Evolutionary conservation across 2,329 filamentous ascomycete species (phyloP).

Genomic region (Colletotrichum sp.): DNA sequence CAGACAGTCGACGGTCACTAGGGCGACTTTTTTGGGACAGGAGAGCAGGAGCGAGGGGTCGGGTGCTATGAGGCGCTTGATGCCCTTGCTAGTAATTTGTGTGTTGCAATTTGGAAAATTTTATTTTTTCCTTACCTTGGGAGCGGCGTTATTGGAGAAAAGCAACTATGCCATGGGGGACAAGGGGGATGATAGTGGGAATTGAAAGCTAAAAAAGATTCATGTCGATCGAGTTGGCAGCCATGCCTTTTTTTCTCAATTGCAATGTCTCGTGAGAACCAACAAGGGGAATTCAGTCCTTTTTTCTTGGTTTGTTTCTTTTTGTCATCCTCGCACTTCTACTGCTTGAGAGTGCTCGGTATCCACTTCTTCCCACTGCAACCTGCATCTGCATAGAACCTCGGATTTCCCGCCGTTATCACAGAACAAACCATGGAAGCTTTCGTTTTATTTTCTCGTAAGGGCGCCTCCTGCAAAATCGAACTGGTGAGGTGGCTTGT

Average conservation of each 20-base stretch:
- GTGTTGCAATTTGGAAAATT: slow-evolving; percentile 6
- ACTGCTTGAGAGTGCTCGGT: background rate
- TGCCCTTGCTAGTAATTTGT: slow-evolving; percentile 5
- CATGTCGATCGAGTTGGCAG: background rate
- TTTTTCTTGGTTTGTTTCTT: background rate
- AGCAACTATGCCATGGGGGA: slow-evolving; percentile 1
- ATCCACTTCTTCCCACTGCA: background rate
- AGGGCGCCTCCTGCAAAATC: background rate
- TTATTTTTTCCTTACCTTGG: background rate
- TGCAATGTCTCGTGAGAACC: background rate
- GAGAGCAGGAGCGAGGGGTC: background rate
- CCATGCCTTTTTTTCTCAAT: background rate
- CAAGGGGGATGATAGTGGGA: background rate
- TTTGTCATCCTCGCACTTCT: background rate
- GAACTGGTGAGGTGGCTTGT: background rate
- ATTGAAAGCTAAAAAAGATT: background rate
- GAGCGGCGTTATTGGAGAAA: slow-evolving; percentile 12
- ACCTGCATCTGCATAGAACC: background rate
- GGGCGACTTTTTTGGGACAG: background rate
- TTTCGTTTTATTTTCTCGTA: background rate
- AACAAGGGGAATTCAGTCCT: background rate
- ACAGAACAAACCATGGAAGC: background rate
- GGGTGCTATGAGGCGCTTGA: background rate
- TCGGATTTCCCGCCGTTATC: background rate
- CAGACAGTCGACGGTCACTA: slow-evolving; percentile 5